phyloP scores from a whole-genome alignment of 805 yeast genomes.

The Jamesozyma gamospora region DNA sequence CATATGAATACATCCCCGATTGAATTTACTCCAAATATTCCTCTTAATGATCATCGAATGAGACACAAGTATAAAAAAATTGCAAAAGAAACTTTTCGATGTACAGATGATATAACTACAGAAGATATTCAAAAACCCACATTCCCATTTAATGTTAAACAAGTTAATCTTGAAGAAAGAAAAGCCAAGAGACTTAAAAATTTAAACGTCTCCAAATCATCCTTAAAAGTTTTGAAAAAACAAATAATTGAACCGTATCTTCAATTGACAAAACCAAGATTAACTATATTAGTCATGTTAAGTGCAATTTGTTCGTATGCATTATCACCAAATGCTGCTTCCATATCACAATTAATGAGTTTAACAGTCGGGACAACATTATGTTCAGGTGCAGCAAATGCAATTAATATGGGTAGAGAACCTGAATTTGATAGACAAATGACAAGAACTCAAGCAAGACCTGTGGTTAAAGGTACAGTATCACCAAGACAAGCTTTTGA shows the following conservation, averaged over 20 bases:
- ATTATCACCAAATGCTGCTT: constrained; percentile 72
- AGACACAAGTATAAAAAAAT: constrained; percentile 9
- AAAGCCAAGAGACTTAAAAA: constrained; percentile 3
- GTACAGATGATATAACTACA: constrained; percentile 27
- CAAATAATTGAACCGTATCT: constrained; percentile 51
- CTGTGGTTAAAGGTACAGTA: constrained; percentile 77
- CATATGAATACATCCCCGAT: constrained; percentile 30
- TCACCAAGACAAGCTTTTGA: constrained; percentile 66
- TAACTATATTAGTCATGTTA: constrained; percentile 78
- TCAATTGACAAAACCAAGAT: constrained; percentile 81
- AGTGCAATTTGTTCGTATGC: constrained; percentile 94
- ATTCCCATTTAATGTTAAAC: constrained; percentile 48
- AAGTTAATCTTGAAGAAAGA: constrained; percentile 24
- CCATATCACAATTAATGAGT: constrained; percentile 57
- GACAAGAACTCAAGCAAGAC: constrained; percentile 82
- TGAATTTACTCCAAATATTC: constrained; percentile 31
- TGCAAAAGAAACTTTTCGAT: constrained; percentile 28
- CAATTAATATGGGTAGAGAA: constrained; percentile 94
- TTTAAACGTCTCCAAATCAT: background rate
- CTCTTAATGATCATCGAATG: constrained; percentile 4
- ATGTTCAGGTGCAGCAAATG: constrained; percentile 90
- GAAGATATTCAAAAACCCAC: too few species aligned
- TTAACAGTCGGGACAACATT: constrained; percentile 79
- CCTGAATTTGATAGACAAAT: constrained; percentile 79
- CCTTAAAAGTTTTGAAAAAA: constrained; percentile 19